phyloP scores from a whole-genome alignment of 768 basidiomycete genomes.

The Termitomyces sp. region DNA sequence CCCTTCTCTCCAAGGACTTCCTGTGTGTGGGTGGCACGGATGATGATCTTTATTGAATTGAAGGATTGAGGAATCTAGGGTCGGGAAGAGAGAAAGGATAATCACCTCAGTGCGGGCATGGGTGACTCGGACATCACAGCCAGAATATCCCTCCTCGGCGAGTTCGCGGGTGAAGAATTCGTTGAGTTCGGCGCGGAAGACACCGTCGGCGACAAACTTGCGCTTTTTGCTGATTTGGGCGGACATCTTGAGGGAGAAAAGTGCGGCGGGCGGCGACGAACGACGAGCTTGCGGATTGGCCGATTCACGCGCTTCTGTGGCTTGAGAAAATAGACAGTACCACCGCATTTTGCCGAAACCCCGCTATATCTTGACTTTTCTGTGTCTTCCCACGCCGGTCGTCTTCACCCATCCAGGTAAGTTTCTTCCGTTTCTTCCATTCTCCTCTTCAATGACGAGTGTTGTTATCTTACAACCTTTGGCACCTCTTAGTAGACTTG shows the following conservation, averaged over 20 bases:
- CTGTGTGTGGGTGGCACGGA: constrained; percentile 98
- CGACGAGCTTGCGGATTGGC: constrained; percentile 7
- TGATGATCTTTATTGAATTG: constrained; percentile 75
- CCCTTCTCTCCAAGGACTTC: constrained; percentile 99
- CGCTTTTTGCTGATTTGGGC: constrained; percentile 95
- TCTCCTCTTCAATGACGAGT: constrained; percentile 60
- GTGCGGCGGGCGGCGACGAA: constrained; percentile 3
- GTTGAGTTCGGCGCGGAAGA: constrained; percentile 97
- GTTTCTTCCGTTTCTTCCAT: neutral
- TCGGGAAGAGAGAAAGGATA: neutral
- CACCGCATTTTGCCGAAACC: constrained; percentile 19
- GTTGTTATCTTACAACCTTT: constrained; percentile 70
- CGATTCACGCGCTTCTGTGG: constrained; percentile 16
- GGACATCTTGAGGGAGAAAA: constrained; percentile 55
- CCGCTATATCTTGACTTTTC: constrained; percentile 3
- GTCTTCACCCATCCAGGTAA: neutral
- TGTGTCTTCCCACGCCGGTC: neutral
- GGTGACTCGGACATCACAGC: constrained; percentile 99
- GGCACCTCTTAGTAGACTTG: constrained; percentile 94
- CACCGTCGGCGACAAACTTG: constrained; percentile 98
- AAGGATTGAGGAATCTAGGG: neutral
- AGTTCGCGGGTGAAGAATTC: constrained; percentile 99
- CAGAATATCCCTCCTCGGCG: constrained; percentile 99
- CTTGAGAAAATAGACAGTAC: constrained; percentile 25
- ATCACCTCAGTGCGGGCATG: constrained; percentile 95